These are phyloP conservation scores for Chaetomiaceae sp. DNA, from an alignment of 2,329 filamentous ascomycete genomes.

Conservation along the genomic window DNA sequence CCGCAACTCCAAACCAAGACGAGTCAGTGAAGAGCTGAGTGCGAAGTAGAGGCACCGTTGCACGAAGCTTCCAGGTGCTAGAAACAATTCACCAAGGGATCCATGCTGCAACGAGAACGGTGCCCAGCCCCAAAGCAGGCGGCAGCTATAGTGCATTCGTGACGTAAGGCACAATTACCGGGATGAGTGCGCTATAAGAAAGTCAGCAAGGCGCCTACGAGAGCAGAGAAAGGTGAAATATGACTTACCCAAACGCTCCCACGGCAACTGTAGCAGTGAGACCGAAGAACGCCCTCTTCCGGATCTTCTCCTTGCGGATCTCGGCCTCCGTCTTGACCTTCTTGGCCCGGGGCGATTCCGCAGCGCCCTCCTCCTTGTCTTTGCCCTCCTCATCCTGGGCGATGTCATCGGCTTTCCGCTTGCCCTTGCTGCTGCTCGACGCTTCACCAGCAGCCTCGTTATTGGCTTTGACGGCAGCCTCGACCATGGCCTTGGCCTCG, in stretches of 20 bases:
- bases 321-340: conserved; percentile 76
- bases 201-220: conserved; percentile 2
- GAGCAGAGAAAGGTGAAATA: neutral
- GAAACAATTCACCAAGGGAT: neutral
- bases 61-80: neutral
- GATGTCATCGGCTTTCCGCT: conserved; percentile 28
- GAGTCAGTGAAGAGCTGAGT: neutral
- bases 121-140: neutral
- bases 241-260: conserved; percentile 68
- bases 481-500: conserved; percentile 84
- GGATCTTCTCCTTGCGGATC: conserved; percentile 78
- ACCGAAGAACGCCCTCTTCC: conserved; percentile 79
- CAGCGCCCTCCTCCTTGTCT: conserved; percentile 34
- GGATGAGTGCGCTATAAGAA: conserved; percentile 23
- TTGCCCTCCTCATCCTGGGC: conserved; percentile 31
- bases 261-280: conserved; percentile 75
- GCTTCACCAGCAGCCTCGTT: conserved; percentile 33
- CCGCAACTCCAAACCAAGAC: conserved; percentile 12
- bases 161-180: conserved; percentile 25
- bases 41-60: neutral
- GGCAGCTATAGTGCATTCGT: conserved; percentile 22
- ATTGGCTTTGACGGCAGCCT: conserved; percentile 49
- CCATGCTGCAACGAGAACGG: neutral
- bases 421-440: conserved; percentile 19
- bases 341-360: conserved; percentile 58